Percentiles rank a stretch among this genome's conserved stretches.
These are phyloP conservation scores for Pleurotus salmoneostramineus DNA, from an alignment of 768 basidiomycete species.

Conservation along the genomic window DNA sequence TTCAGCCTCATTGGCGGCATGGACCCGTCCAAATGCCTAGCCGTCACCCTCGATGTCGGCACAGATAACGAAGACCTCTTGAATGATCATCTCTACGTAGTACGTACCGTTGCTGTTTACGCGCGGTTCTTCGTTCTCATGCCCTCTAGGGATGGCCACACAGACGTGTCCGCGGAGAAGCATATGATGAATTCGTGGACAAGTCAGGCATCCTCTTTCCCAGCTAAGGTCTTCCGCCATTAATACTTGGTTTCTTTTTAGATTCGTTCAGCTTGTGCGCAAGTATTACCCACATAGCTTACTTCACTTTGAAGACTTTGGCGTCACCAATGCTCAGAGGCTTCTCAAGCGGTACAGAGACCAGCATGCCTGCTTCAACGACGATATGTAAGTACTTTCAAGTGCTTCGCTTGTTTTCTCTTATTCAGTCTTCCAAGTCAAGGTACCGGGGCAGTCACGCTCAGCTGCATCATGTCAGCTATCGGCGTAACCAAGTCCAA, in stretches of 20 bases:
- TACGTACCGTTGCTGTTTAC: constrained; percentile 26
- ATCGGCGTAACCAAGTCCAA: constrained; percentile 59
- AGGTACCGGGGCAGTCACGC: constrained; percentile 74
- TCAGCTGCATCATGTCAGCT: constrained; percentile 66
- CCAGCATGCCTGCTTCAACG: constrained; percentile 75
- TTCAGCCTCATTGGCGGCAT: constrained; percentile 61
- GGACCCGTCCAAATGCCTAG: constrained; percentile 53
- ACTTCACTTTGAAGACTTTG: constrained; percentile 86
- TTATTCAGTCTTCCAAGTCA: constrained; percentile 36
- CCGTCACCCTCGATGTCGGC: constrained; percentile 71
- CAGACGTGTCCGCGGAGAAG: constrained; percentile 63
- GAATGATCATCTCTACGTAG: constrained; percentile 63
- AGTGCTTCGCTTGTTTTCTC: neutral
- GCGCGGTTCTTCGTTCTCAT: neutral
- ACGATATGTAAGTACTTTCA: constrained; percentile 59
- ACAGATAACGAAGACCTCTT: constrained; percentile 67
- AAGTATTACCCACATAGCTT: constrained; percentile 66
- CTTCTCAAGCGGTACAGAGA: constrained; percentile 60
- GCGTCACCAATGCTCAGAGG: constrained; percentile 69
- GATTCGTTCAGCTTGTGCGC: constrained; percentile 73
- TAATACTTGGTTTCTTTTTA: constrained; percentile 17
- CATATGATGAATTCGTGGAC: constrained; percentile 78
- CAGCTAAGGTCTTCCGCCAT: neutral
- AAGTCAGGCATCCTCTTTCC: constrained; percentile 34
- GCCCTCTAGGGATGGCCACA: constrained; percentile 64